These are phyloP conservation scores for Sarocladiaceae sp. DNA, from an alignment of 2,329 filamentous ascomycete genomes.

Conservation along the genomic window DNA sequence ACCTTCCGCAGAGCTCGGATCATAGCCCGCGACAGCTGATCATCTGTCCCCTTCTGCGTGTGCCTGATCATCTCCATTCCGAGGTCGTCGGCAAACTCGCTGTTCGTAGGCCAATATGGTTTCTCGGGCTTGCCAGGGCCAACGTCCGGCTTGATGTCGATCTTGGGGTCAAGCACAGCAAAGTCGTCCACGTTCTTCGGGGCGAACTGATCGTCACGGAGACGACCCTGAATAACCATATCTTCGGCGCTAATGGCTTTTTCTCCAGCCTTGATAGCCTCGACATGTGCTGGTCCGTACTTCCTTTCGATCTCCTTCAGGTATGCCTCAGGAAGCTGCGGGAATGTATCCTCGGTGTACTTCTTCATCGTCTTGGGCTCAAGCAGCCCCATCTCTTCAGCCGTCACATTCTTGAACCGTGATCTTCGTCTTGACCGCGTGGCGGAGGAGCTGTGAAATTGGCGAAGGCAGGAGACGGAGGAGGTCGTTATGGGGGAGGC, in stretches of 20 bases:
- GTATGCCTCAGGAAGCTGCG: slow-evolving; percentile 26
- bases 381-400: slow-evolving; percentile 44
- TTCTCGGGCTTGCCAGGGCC: slow-evolving; percentile 43
- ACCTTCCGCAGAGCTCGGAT: slow-evolving; percentile 35
- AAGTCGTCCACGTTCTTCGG: slow-evolving; percentile 80
- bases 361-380: slow-evolving; percentile 36
- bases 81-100: slow-evolving; percentile 51
- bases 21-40: slow-evolving; percentile 36
- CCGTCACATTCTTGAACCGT: slow-evolving; percentile 47
- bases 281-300: slow-evolving; percentile 77
- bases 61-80: slow-evolving; percentile 37
- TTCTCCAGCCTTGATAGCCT: slow-evolving; percentile 76
- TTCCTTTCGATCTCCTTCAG: slow-evolving; percentile 64
- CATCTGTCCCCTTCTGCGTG: slow-evolving; percentile 35
- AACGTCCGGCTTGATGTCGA: slow-evolving; percentile 60
- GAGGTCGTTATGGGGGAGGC: slow-evolving; percentile 10
- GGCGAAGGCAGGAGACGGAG: slow-evolving; percentile 26
- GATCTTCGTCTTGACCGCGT: slow-evolving; percentile 38
- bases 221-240: slow-evolving; percentile 63
- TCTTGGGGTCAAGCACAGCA: slow-evolving; percentile 65
- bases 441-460: slow-evolving; percentile 46
- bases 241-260: slow-evolving; percentile 67
- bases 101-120: slow-evolving; percentile 50
- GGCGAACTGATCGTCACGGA: slow-evolving; percentile 66
- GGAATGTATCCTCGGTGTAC: slow-evolving; percentile 44